These are phyloP conservation scores for Apiotrichum siamense DNA, from an alignment of 1,284 basidiomycete genomes.

Conservation along the genomic window DNA sequence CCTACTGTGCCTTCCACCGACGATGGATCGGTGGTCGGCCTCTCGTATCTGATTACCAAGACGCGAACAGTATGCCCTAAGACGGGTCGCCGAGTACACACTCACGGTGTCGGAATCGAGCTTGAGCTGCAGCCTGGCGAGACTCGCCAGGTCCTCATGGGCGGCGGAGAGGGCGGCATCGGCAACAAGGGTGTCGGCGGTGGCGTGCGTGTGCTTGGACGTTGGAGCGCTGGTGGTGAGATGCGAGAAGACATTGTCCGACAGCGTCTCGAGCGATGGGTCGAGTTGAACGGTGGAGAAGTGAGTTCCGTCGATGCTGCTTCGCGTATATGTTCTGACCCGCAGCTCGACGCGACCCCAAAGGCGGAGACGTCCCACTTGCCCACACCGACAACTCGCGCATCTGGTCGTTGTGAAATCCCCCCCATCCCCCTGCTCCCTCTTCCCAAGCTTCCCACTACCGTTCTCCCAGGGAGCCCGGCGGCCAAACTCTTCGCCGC, in stretches of 20 bases:
- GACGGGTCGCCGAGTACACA: slow-evolving; percentile 33
- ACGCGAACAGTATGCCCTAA: slow-evolving; percentile 42
- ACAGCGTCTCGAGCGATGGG: slow-evolving; percentile 40
- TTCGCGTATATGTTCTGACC: neutral
- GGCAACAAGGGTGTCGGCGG: slow-evolving; percentile 39
- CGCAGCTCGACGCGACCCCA: neutral
- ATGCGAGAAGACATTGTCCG: slow-evolving; percentile 35
- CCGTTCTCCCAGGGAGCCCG: slow-evolving; percentile 16
- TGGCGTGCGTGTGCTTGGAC: slow-evolving; percentile 40
- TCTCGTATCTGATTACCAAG: slow-evolving; percentile 41
- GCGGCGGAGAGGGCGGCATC: slow-evolving; percentile 32
- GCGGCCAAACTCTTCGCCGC: slow-evolving; percentile 28
- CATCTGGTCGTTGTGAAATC: slow-evolving; percentile 25
- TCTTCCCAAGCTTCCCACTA: slow-evolving; percentile 35
- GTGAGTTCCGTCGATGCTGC: slow-evolving; percentile 5
- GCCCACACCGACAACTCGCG: slow-evolving; percentile 36
- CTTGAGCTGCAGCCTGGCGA: slow-evolving; percentile 42
- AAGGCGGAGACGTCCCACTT: slow-evolving; percentile 9
- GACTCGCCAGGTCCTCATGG: slow-evolving; percentile 34
- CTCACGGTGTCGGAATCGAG: slow-evolving; percentile 44
- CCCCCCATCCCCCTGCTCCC: slow-evolving; percentile 43
- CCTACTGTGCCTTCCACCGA: neutral
- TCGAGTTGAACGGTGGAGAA: slow-evolving; percentile 37
- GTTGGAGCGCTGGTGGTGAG: slow-evolving; percentile 44
- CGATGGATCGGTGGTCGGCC: slow-evolving; percentile 11